Base-by-base conservation (phyloP, 768 basidiomycete genomes). In the Cystofilobasidium macerans region DNA sequence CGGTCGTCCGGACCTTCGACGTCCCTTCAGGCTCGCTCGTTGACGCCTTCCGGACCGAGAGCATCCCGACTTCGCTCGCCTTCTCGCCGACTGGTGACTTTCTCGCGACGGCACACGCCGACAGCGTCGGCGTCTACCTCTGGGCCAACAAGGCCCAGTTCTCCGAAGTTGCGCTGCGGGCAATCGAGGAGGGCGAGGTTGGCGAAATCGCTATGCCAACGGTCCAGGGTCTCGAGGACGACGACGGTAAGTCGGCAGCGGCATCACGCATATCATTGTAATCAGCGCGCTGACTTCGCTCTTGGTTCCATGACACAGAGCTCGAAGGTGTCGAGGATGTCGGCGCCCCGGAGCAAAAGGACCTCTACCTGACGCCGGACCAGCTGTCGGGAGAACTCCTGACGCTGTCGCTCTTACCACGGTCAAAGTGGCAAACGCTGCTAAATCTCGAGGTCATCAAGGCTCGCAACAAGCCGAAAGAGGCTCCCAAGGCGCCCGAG, bases 101-200 rank as follows among this genome's bases (percentile, higher is more conserved):
- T 78, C 77, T 99, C 69, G 95, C 95, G 0, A 93, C 93, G 13
- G 81, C 89, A 0, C 95, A 99, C 74, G 85, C 95, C 8, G 93
- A 95, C 71, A 91, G 86, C 66, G 86, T 97, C 61, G 95, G 93
- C 14, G 82, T 99, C 2, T 93, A 87, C 75, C 82, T 99, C n/a
- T 99, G 95, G 91, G 90, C 93, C 16, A 98, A 99, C 76, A 85
- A 91, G 57, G 91, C 93, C 13, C 95, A 97, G 74, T 97, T 92
- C 74, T 76, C 85, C 0, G 88, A 94, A 67, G 82, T 95, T 22
- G 80, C 90, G 2, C 84, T 93, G 75, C 83, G 85, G 64, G 84
- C 83, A 61, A 82, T 97, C n/a, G 76, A 79, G 11, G 89, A 94
- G 65, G 85, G 88, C 20, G 72, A 73, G 64, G 77, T 91, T 9